Evolutionary conservation across 352 stramenopile genomes (phyloP).

Genomic region (Thalassiosira exigua): DNA sequence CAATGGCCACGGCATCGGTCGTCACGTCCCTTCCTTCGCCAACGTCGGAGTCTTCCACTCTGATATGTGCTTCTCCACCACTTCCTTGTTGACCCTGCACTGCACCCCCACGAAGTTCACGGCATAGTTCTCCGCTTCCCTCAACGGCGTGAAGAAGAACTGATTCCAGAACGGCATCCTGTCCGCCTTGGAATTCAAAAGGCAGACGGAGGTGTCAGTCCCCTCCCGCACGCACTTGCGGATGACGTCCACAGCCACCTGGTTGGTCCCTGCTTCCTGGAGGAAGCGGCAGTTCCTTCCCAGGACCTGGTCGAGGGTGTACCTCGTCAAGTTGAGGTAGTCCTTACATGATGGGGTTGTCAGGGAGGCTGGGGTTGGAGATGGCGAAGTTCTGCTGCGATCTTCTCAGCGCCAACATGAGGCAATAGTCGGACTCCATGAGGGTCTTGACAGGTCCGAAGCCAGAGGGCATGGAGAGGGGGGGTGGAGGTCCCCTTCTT

Average conservation of each 20-base stretch:
- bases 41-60: too few species aligned
- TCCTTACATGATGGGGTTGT: slow-evolving; percentile 90
- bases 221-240: slow-evolving; percentile 84
- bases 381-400: slow-evolving; percentile 90
- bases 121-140: slow-evolving; percentile 87
- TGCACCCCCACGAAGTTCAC: slow-evolving; percentile 91
- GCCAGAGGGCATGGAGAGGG: slow-evolving; percentile 75
- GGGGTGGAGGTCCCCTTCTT: slow-evolving; percentile 79
- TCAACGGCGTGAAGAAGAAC: slow-evolving; percentile 88
- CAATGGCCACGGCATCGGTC: too few species aligned
- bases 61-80: too few species aligned
- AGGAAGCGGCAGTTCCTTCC: slow-evolving; percentile 90
- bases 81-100: too few species aligned
- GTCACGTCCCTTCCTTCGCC: too few species aligned
- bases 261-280: slow-evolving; percentile 88
- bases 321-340: slow-evolving; percentile 88
- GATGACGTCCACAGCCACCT: slow-evolving; percentile 87
- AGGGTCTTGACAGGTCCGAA: slow-evolving; percentile 85
- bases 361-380: slow-evolving; percentile 86
- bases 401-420: slow-evolving; percentile 83
- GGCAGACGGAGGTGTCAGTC: slow-evolving; percentile 87
- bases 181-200: slow-evolving; percentile 90
- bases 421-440: slow-evolving; percentile 84
- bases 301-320: slow-evolving; percentile 87
- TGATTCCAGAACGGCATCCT: slow-evolving; percentile 91